A percentile compares a stretch with the other conserved stretches of the same genome.
These are phyloP conservation scores for Chaetomiaceae sp. DNA, from an alignment of 2,329 filamentous ascomycete genomes.

Conservation along the genomic window DNA sequence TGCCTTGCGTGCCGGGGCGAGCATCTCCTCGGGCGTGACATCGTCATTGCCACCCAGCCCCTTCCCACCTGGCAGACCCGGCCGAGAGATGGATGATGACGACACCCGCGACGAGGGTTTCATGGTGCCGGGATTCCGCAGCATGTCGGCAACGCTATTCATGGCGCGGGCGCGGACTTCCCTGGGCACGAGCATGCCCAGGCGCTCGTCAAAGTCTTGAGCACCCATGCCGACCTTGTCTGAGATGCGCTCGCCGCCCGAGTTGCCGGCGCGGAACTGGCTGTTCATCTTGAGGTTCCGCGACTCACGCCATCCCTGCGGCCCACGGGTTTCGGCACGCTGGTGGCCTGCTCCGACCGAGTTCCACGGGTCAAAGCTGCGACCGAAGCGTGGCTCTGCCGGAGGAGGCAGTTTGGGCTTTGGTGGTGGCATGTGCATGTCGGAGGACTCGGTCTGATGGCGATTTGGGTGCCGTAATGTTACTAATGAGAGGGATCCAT, in stretches of 20 bases:
- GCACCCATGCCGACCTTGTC: slow-evolving; percentile 64
- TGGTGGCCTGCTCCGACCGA: slow-evolving; percentile 74
- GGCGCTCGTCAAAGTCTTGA: slow-evolving; percentile 46
- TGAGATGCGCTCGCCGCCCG: slow-evolving; percentile 54
- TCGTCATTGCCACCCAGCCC: not conserved
- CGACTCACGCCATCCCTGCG: slow-evolving; percentile 65
- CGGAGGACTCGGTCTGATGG: too few species aligned
- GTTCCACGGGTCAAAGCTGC: slow-evolving; percentile 64
- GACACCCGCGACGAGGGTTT: slow-evolving; percentile 14
- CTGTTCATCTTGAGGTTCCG: slow-evolving; percentile 62
- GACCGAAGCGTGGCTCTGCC: slow-evolving; percentile 39
- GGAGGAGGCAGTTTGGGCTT: slow-evolving; percentile 26
- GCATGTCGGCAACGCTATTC: slow-evolving; percentile 50
- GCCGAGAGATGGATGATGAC: not conserved
- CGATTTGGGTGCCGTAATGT: too few species aligned
- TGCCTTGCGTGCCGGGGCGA: slow-evolving; percentile 5
- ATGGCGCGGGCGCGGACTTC: slow-evolving; percentile 36
- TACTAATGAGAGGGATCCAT: too few species aligned
- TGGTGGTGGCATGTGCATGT: slow-evolving; percentile 23
- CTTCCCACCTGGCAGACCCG: not conserved
- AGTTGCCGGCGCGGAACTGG: slow-evolving; percentile 59
- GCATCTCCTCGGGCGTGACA: slow-evolving; percentile 5
- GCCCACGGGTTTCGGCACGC: slow-evolving; percentile 62
- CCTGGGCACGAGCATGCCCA: slow-evolving; percentile 41
- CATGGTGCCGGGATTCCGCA: slow-evolving; percentile 44